Evolutionary conservation across 495 filamentous ascomycete species (phyloP).

Genomic region (Cercophora scortea): DNA sequence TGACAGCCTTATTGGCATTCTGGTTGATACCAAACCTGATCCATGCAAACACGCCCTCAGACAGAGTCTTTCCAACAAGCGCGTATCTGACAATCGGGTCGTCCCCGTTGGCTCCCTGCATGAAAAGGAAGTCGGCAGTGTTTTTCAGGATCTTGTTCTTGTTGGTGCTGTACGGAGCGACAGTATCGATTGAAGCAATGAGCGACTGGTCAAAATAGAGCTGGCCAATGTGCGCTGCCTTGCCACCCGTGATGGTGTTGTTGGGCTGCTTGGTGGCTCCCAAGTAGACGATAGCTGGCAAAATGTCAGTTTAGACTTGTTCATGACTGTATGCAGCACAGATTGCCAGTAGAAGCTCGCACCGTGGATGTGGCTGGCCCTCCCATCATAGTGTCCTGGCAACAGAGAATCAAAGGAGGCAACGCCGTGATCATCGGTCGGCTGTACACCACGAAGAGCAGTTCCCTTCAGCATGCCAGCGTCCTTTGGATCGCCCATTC

Average conservation of each 20-base stretch:
- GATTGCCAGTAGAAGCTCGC: neutral
- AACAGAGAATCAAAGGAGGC: conserved; percentile 44
- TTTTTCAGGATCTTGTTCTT: conserved; percentile 42
- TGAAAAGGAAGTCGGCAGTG: conserved; percentile 42
- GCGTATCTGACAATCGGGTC: conserved; percentile 53
- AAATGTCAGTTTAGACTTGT: neutral
- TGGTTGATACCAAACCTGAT: conserved; percentile 49
- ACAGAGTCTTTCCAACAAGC: conserved; percentile 42
- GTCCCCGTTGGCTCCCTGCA: conserved; percentile 39
- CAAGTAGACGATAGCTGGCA: conserved; percentile 36
- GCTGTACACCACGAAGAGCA: conserved; percentile 44
- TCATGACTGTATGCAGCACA: neutral
- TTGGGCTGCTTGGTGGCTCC: conserved; percentile 38
- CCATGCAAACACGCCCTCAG: conserved; percentile 51
- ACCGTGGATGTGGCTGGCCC: conserved; percentile 38
- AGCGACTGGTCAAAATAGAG: conserved; percentile 55
- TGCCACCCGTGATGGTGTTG: conserved; percentile 43
- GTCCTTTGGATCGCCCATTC: conserved; percentile 40
- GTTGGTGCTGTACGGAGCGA: conserved; percentile 49
- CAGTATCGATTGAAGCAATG: conserved; percentile 33
- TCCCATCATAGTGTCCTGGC: conserved; percentile 49
- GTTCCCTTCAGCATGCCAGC: conserved; percentile 41
- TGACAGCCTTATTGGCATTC: conserved; percentile 13
- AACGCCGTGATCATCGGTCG: conserved; percentile 40
- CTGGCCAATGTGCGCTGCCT: conserved; percentile 51